Base-by-base conservation (phyloP, 768 basidiomycete genomes). In the Amanita exitialis region DNA sequence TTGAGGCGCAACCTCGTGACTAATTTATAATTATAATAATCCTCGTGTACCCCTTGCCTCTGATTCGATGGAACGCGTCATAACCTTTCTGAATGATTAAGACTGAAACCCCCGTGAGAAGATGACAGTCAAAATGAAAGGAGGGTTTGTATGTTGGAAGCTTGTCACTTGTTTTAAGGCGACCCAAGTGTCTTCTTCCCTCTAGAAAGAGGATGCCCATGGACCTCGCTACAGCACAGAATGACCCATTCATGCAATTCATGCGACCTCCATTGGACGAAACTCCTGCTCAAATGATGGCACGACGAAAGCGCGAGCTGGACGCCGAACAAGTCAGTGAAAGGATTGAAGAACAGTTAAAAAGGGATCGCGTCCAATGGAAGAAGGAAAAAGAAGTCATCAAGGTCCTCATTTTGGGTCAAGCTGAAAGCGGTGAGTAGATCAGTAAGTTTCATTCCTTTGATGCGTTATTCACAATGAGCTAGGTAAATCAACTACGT, bases 401-500 rank as follows among this genome's bases (percentile, higher is more conserved):
- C 48, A 82, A 78, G 56, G 68, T 85, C 35, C 62, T 85, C 1
- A 56, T 85, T 2, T 65, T 84, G 15, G 83, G 83, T 25, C 81
- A 82, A 58, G 73, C 79, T 32, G 82, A 82, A 63, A 81, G 79
- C 52, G 81, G 81, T 80, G 54, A 64, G 78, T 66, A 25, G 16
- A 16, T 50, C 49, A 13, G 12, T 10, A 20, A 4, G 15, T 34
- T 46, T 47, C 46, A 32, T 34, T 46, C 18, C 36, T 49, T 21
- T 28, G 32, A 23, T 23, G n/a, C 1, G 48, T n/a, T 28, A 41
- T 49, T 47, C 9, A 44, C 15, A 44, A 47, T 47, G 43, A 44
- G 16, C 49, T 64, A 82, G 83, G 82, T 15, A 84, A 85, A 65
- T 83, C 81, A 1, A 83, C 82, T 1, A 83, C 80, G 2, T 71